A percentile compares a stretch with the other conserved stretches of the same genome.
phyloP scores from a whole-genome alignment of 78 protist species.

The Cyanophora paradoxa region DNA sequence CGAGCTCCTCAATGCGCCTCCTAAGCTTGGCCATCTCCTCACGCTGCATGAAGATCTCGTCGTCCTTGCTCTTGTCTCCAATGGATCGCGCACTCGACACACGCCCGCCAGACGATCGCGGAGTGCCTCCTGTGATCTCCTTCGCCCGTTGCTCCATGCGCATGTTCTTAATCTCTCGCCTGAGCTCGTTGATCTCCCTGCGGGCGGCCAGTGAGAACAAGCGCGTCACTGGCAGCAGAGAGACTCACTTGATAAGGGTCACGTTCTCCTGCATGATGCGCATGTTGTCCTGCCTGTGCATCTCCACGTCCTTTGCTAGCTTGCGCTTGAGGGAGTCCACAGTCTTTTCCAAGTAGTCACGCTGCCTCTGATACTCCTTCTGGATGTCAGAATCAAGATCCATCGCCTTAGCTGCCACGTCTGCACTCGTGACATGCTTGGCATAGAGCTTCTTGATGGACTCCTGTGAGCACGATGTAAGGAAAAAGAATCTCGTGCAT shows the following conservation, averaged over 20 bases:
- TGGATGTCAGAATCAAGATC: conserved; percentile 27
- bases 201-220: not conserved
- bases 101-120: not conserved
- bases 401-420: not conserved
- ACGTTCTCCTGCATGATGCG: conserved; percentile 65
- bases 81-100: not conserved
- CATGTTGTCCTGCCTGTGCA: conserved; percentile 31
- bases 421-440: conserved; percentile 26
- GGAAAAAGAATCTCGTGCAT: no score
- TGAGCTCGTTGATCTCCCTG: conserved; percentile 51
- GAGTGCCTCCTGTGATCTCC: not conserved
- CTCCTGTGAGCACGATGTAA: no score
- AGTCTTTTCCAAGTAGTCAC: conserved; percentile 42
- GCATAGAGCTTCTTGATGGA: conserved; percentile 23
- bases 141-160: not conserved
- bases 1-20: no score
- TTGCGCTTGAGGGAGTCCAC: conserved; percentile 50
- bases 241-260: conserved; percentile 16
- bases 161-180: conserved; percentile 34
- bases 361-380: conserved; percentile 52
- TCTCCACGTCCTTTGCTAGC: conserved; percentile 37
- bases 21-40: no score
- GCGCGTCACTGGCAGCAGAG: not conserved
- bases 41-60: not conserved
- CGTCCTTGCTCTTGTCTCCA: not conserved